Base-by-base conservation (phyloP, 495 filamentous ascomycete species). In the Evansstolkia leycettana region DNA sequence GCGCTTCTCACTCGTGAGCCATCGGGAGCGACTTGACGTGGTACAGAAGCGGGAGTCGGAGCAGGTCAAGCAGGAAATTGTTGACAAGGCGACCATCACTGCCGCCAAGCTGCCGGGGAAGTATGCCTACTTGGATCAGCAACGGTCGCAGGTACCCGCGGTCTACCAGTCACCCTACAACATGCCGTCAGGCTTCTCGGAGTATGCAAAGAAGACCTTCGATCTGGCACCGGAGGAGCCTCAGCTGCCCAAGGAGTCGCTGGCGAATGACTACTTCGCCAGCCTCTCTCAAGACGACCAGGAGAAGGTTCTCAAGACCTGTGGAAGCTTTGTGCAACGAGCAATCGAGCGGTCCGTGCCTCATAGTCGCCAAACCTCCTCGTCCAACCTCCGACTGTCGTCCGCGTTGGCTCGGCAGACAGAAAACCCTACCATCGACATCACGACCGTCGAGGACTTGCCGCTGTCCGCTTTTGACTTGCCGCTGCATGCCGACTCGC, bases 131-230 rank as follows among this genome's bases (percentile, higher is more conserved):
- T 49, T 67, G 20, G 60, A 64, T 33, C 60, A 57, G 36, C 63
- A 67, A 38, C 55, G 57, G 29, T 54, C 58, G 33, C 43, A 57
- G 41, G 51, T 50, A 19, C 63, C 63, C 46, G 53, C 55, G 39
- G 60, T 65, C 14, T 67, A 67, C 36, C 61, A 57, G 42, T 67
- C 63, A n/a, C 63, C 63, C 10, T 67, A 67, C 41, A 56, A 67
- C 41, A 62, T 63, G 53, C 63, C 63, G 18, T 64, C 58, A 10
- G 63, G 63, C 1, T 56, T 67, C 19, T 62, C 60, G 3, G 58
- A 65, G 32, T 63, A 64, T 38, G 61, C 63, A 33, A 58, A 62
- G 39, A 57, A 48, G 32, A 55, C 62, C 1, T 65, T 55, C 28
- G 57, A 52, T 13, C 47, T 67, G 37, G 42, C 55, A 26, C 56